Percentiles rank a stretch among this genome's conserved stretches.
Conservation (phyloP, 2,329 filamentous ascomycete genomes). For the Hypomyces perniciosus region DNA sequence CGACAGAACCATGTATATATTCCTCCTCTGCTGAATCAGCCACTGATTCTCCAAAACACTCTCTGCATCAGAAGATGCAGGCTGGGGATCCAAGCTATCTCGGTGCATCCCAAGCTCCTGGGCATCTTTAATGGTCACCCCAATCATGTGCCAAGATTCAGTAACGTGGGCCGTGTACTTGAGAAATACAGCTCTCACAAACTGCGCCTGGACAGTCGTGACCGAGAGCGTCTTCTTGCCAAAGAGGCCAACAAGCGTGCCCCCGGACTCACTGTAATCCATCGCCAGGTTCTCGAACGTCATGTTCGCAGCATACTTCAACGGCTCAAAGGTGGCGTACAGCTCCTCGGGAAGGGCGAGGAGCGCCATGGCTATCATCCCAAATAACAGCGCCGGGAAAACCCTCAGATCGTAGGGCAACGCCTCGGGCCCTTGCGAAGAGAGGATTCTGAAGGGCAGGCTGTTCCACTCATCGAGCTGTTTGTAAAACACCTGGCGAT, state of each 20-base stretch:
- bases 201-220: constrained; percentile 52
- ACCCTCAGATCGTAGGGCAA: constrained; percentile 46
- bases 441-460: constrained; percentile 46
- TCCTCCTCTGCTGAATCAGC: constrained; percentile 49
- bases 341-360: constrained; percentile 44
- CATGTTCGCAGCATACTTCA: constrained; percentile 55
- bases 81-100: constrained; percentile 45
- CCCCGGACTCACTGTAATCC: constrained; percentile 55
- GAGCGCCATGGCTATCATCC: constrained; percentile 50
- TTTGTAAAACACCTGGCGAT: constrained; percentile 44
- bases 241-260: constrained; percentile 46
- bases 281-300: constrained; percentile 54
- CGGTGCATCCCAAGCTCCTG: constrained; percentile 58
- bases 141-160: constrained; percentile 53
- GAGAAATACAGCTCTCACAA: constrained; percentile 49
- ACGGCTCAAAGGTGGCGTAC: constrained; percentile 44
- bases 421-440: constrained; percentile 43
- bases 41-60: constrained; percentile 51
- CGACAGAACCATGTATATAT: constrained; percentile 50
- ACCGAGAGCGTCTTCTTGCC: constrained; percentile 52
- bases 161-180: constrained; percentile 55
- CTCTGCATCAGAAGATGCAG: constrained; percentile 39
- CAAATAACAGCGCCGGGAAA: constrained; percentile 56
- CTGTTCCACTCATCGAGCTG: constrained; percentile 51
- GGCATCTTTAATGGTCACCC: constrained; percentile 52